Conservation (phyloP, 495 filamentous ascomycete species). For the Aspergillus nidulans region DNA sequence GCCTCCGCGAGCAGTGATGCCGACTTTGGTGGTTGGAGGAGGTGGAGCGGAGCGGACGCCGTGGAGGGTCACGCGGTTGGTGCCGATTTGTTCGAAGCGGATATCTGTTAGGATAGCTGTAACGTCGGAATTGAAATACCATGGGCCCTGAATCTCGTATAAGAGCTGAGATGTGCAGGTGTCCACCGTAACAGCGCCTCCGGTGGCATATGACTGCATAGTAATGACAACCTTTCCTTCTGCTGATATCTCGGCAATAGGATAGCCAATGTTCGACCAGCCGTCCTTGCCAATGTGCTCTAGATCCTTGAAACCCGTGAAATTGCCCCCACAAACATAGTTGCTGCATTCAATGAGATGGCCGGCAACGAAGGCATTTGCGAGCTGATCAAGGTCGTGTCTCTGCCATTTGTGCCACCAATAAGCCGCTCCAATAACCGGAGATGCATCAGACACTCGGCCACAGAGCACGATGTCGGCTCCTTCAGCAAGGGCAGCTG, state of each 20-base stretch:
- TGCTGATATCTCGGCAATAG: constrained; percentile 53
- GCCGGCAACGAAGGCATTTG: constrained; percentile 49
- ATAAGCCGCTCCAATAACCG: constrained; percentile 47
- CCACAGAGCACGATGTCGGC: constrained; percentile 57
- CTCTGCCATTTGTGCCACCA: constrained; percentile 48
- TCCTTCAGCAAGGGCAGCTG: constrained; percentile 43
- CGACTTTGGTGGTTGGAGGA: constrained; percentile 50
- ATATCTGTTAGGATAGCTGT: constrained; percentile 48
- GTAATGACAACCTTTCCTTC: constrained; percentile 46
- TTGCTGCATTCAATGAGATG: constrained; percentile 54
- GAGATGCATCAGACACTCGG: constrained; percentile 52
- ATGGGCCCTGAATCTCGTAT: constrained; percentile 58
- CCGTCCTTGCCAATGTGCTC: constrained; percentile 24
- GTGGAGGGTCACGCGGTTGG: constrained; percentile 36
- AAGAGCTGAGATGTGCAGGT: constrained; percentile 52
- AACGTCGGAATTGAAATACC: constrained; percentile 56
- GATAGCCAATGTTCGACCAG: constrained; percentile 51
- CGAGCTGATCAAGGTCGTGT: constrained; percentile 43
- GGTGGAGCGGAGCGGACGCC: constrained; percentile 41
- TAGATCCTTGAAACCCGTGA: constrained; percentile 49
- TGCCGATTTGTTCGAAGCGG: constrained; percentile 32
- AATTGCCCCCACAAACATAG: constrained; percentile 56
- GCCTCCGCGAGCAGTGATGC: constrained; percentile 42
- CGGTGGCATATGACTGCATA: constrained; percentile 32
- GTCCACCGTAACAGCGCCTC: constrained; percentile 41